These are phyloP conservation scores for Trichocladium antarcticum DNA, from an alignment of 495 filamentous ascomycete species.

Conservation along the genomic window DNA sequence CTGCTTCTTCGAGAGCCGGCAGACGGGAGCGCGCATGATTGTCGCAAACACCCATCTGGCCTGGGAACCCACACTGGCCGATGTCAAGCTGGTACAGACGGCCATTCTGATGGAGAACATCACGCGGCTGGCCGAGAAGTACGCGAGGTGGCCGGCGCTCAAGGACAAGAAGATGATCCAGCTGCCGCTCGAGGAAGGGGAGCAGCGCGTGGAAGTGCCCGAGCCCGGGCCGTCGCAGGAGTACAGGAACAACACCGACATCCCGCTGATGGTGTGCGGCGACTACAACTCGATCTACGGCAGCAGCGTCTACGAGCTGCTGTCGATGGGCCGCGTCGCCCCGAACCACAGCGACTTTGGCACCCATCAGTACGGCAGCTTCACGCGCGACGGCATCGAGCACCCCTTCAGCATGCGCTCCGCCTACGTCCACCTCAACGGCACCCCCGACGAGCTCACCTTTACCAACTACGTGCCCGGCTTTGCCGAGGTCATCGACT, in stretches of 20 bases:
- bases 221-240: slow-evolving; percentile 49
- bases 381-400: slow-evolving; percentile 79
- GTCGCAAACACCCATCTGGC: slow-evolving; percentile 87
- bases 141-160: slow-evolving; percentile 59
- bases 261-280: slow-evolving; percentile 83
- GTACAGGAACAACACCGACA: slow-evolving; percentile 72
- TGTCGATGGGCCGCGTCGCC: slow-evolving; percentile 60
- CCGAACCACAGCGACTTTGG: slow-evolving; percentile 67
- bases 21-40: slow-evolving; percentile 77
- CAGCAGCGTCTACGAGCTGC: slow-evolving; percentile 79
- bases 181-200: slow-evolving; percentile 41
- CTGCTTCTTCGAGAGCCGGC: slow-evolving; percentile 79
- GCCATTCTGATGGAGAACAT: slow-evolving; percentile 89
- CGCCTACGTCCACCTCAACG: slow-evolving; percentile 58
- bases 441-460: slow-evolving; percentile 60
- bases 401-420: slow-evolving; percentile 93
- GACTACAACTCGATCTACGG: slow-evolving; percentile 87
- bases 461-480: slow-evolving; percentile 95
- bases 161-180: slow-evolving; percentile 69
- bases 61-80: slow-evolving; percentile 81
- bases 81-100: slow-evolving; percentile 91
- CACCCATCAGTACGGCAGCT: slow-evolving; percentile 67
- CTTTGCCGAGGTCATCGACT: slow-evolving; percentile 86
- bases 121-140: slow-evolving; percentile 70
- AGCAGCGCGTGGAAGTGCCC: slow-evolving; percentile 26